These are phyloP conservation scores for Chlamydomonas eustigma DNA, from an alignment of 139 green algal species.

Conservation along the genomic window DNA sequence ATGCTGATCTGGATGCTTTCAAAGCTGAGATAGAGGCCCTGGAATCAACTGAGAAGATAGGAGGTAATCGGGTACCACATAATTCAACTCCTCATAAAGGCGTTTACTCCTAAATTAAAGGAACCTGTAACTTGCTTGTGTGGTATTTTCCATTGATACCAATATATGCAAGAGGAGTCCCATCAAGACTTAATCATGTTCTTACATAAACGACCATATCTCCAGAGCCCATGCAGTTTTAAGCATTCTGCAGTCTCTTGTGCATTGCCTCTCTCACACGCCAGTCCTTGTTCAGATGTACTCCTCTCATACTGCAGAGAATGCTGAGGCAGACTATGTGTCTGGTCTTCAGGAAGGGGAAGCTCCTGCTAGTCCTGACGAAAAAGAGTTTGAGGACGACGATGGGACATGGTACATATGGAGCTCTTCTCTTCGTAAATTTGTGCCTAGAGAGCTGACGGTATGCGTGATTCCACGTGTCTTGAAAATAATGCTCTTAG, in stretches of 20 bases:
- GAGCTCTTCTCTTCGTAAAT: conserved; percentile 69
- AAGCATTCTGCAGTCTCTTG: too few relatives aligned
- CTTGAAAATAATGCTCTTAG: too few relatives aligned
- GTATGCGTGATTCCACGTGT: background rate
- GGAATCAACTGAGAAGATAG: background rate
- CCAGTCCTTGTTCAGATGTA: too few relatives aligned
- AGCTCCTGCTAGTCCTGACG: conserved; percentile 40
- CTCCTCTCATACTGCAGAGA: too few relatives aligned
- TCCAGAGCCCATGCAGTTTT: too few relatives aligned
- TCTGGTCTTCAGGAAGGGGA: too few relatives aligned
- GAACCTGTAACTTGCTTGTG: background rate
- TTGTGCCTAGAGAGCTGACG: conserved; percentile 45
- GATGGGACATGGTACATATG: conserved; percentile 91
- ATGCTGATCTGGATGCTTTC: background rate
- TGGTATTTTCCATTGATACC: background rate
- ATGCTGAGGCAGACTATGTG: too few relatives aligned
- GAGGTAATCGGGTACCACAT: too few relatives aligned
- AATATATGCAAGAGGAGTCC: background rate
- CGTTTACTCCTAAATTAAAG: background rate
- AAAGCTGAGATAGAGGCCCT: conserved; percentile 4
- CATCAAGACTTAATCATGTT: background rate
- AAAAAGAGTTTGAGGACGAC: conserved; percentile 89
- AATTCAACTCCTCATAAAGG: too few relatives aligned
- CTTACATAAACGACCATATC: background rate
- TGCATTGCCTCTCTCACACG: too few relatives aligned